Evolutionary conservation across 1,284 basidiomycete species (phyloP).

Genomic region (Takashimella tepidaria): DNA sequence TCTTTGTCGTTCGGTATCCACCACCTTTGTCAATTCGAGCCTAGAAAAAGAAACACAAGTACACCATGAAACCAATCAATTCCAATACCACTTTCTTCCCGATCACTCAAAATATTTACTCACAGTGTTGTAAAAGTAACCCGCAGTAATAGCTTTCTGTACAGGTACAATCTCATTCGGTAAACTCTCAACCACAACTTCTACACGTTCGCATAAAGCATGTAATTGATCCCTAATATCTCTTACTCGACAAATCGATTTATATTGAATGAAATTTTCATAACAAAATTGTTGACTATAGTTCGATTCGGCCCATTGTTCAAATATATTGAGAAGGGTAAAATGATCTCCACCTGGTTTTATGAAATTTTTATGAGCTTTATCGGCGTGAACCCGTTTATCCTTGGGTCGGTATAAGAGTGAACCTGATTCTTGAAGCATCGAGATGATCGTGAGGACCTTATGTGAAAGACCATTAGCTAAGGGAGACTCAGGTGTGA

Average conservation of each 20-base stretch:
- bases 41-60: no score
- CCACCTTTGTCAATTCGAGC: conserved; percentile 84
- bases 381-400: conserved; percentile 91
- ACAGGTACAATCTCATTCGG: conserved; percentile 89
- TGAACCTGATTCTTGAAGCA: conserved; percentile 92
- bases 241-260: conserved; percentile 85
- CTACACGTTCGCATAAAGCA: conserved; percentile 90
- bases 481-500: no score
- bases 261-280: conserved; percentile 96
- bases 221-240: conserved; percentile 95
- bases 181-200: conserved; percentile 80
- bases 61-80: no score
- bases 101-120: conserved; percentile 33
- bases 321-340: conserved; percentile 93
- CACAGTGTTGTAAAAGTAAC: conserved; percentile 94
- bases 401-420: conserved; percentile 97
- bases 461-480: conserved; percentile 43
- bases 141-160: conserved; percentile 90
- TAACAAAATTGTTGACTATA: conserved; percentile 91
- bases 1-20: conserved; percentile 89
- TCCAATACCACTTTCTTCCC: neutral
- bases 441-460: conserved; percentile 93
- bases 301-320: conserved; percentile 96
- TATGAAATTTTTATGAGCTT: conserved; percentile 93
- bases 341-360: conserved; percentile 97